These are phyloP conservation scores for Solanum pinnatisectum DNA, from an alignment of 257 asterid species.

Conservation along the genomic window DNA sequence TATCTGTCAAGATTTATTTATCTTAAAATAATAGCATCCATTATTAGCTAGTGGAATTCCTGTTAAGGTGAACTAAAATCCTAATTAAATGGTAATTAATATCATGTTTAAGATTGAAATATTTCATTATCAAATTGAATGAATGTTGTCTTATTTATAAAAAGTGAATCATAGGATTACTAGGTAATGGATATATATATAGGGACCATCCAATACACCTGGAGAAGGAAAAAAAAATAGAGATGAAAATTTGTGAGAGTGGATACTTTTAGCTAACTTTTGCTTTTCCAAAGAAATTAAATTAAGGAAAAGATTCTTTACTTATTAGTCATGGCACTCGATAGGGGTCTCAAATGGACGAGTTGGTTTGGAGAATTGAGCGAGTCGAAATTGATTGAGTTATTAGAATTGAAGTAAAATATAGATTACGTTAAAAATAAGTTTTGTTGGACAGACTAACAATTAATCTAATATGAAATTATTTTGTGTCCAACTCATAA, in stretches of 20 bases:
- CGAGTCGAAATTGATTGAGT: not conserved
- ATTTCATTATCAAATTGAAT: constrained; percentile 11
- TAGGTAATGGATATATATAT: not conserved
- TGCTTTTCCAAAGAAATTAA: not conserved
- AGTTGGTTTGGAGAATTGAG: rapidly evolving
- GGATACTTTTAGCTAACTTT: not conserved
- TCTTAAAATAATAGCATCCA: not conserved
- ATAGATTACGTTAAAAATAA: not conserved
- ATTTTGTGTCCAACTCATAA: not conserved
- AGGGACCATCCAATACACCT: constrained; percentile 18
- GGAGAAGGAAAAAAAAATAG: not conserved
- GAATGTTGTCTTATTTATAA: not conserved
- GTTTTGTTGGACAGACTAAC: not conserved
- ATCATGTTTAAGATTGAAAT: not conserved
- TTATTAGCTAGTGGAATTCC: constrained; percentile 14
- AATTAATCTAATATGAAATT: not conserved
- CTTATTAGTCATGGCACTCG: not conserved
- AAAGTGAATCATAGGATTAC: constrained; percentile 18
- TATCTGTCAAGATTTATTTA: not conserved
- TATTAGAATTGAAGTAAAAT: not conserved
- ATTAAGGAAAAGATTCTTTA: not conserved
- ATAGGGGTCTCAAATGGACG: not conserved
- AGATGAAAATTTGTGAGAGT: not conserved
- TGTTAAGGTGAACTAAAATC: not conserved
- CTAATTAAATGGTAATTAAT: not conserved